Evolutionary conservation across 768 basidiomycete species (phyloP).

Genomic region (Sporobolomyces phaffii): DNA sequence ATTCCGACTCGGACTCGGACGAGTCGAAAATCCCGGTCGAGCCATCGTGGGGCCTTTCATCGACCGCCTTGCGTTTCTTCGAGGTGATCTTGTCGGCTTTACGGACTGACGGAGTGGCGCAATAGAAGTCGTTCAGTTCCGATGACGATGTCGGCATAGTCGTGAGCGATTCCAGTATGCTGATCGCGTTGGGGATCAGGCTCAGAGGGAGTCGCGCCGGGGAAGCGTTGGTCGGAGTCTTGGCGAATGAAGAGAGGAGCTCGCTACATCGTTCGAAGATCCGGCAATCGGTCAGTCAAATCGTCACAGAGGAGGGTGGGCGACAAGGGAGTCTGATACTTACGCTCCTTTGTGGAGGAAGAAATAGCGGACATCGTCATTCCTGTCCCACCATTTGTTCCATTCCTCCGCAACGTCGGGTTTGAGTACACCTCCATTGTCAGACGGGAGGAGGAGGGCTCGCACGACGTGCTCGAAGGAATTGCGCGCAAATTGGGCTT

Average conservation of each 20-base stretch:
- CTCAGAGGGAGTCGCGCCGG: slow-evolving; percentile 45
- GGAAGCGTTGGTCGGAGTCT: not conserved
- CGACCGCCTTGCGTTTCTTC: slow-evolving; percentile 47
- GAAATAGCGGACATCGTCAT: slow-evolving; percentile 83
- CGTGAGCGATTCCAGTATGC: slow-evolving; percentile 60
- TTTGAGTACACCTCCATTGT: slow-evolving; percentile 51
- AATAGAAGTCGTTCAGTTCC: slow-evolving; percentile 74
- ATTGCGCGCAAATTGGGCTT: slow-evolving; percentile 62
- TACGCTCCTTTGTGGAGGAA: slow-evolving; percentile 66
- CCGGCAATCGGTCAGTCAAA: slow-evolving; percentile 35
- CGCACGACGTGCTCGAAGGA: slow-evolving; percentile 52
- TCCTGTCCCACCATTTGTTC: slow-evolving; percentile 66
- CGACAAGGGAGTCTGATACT: slow-evolving; percentile 47
- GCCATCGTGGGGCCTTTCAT: slow-evolving; percentile 48
- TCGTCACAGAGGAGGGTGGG: slow-evolving; percentile 27
- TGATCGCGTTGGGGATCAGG: slow-evolving; percentile 52
- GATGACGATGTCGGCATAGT: slow-evolving; percentile 66
- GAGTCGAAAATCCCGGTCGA: slow-evolving; percentile 55
- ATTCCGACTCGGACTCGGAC: slow-evolving; percentile 35
- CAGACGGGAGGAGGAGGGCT: slow-evolving; percentile 52
- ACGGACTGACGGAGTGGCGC: slow-evolving; percentile 56
- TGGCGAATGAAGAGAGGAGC: slow-evolving; percentile 41
- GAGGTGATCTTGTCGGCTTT: slow-evolving; percentile 5
- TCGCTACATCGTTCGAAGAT: slow-evolving; percentile 33
- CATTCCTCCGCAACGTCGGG: slow-evolving; percentile 67